Evolutionary conservation across 2,329 filamentous ascomycete species (phyloP).

Genomic region (Cylindrodendrum hubeiense): DNA sequence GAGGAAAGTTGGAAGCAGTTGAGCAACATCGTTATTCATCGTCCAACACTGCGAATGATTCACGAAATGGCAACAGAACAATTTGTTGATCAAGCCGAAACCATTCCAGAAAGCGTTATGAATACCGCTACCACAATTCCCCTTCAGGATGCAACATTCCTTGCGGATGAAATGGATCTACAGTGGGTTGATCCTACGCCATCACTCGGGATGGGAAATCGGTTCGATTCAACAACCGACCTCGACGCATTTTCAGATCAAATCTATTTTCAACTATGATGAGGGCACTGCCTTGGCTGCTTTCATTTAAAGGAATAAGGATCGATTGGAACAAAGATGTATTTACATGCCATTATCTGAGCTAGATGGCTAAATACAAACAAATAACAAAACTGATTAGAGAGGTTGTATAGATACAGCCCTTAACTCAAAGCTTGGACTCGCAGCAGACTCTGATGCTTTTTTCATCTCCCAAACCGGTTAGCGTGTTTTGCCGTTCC

Average conservation of each 20-base stretch:
- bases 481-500: background rate
- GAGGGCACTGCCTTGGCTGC: background rate
- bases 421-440: conserved; percentile 4
- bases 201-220: background rate
- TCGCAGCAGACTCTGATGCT: background rate
- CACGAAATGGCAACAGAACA: conserved; percentile 16
- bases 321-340: background rate
- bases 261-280: conserved; percentile 47
- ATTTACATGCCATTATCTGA: background rate
- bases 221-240: background rate
- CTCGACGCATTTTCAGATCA: background rate
- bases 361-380: background rate
- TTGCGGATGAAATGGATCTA: background rate
- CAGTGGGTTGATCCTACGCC: background rate
- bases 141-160: background rate
- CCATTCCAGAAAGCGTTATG: background rate
- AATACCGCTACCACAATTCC: background rate
- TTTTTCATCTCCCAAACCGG: too few species aligned
- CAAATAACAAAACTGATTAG: background rate
- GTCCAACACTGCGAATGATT: conserved; percentile 19
- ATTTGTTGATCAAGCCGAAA: conserved; percentile 8
- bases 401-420: background rate
- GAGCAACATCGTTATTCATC: conserved; percentile 21
- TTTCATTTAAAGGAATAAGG: too few species aligned
- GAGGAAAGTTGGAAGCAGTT: conserved; percentile 6